Conservation (phyloP, 2,329 filamentous ascomycete species). For the Fusarium subglutinans region DNA sequence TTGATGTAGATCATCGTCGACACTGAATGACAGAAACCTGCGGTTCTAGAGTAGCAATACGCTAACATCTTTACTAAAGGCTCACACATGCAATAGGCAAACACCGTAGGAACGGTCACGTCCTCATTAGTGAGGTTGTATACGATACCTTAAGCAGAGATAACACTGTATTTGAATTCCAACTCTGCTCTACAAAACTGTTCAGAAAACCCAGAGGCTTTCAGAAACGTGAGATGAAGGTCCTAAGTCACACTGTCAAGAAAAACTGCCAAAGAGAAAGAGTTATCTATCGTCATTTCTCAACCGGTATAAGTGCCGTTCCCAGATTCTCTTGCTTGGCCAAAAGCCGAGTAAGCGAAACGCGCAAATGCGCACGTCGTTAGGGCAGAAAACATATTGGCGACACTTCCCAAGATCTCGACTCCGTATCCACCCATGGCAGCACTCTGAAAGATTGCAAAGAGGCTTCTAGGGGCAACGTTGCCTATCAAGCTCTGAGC, state of each 20-base stretch:
- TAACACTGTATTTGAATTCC: background rate
- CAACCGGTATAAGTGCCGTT: background rate
- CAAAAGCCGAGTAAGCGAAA: background rate
- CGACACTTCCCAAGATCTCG: background rate
- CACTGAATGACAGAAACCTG: background rate
- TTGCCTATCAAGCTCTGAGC: background rate
- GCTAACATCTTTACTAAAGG: fast-evolving
- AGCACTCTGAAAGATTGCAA: background rate
- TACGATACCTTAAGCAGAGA: background rate
- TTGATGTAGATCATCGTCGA: background rate
- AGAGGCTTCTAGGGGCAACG: fast-evolving
- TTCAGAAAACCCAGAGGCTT: no score
- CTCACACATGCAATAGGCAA: background rate
- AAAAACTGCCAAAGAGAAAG: no score
- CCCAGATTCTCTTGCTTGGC: background rate
- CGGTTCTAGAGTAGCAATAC: background rate
- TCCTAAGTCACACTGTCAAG: background rate
- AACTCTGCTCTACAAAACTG: no score
- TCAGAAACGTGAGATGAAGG: no score
- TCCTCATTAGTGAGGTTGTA: background rate
- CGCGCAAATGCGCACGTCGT: background rate
- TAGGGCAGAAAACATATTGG: background rate
- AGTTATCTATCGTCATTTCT: background rate
- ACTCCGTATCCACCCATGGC: background rate
- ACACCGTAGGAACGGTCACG: background rate